Percentiles rank a stretch among this genome's conserved stretches.
Evolutionary conservation across 805 yeast species (phyloP).

Genomic region (Kurtzmaniella cleridarum): DNA sequence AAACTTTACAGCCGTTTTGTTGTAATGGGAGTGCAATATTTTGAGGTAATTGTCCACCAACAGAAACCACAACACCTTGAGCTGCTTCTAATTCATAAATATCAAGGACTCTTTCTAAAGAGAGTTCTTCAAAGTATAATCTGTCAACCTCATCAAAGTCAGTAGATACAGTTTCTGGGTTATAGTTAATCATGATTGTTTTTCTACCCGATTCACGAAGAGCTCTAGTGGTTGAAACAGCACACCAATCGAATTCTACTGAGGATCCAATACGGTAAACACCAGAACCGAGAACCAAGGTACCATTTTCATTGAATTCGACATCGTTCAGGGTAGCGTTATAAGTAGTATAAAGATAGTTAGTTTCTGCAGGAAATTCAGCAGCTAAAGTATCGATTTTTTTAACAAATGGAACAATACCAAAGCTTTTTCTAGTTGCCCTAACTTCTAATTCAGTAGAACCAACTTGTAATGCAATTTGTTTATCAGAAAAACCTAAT

Average conservation of each 20-base stretch:
- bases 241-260: slow-evolving; percentile 99
- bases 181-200: slow-evolving; percentile 94
- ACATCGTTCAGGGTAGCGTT: slow-evolving; percentile 86
- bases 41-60: slow-evolving; percentile 98
- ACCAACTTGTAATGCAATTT: slow-evolving; percentile 71
- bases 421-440: slow-evolving; percentile 70
- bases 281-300: slow-evolving; percentile 96
- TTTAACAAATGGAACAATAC: slow-evolving; percentile 89
- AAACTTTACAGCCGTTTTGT: slow-evolving; percentile 74
- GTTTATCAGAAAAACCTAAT: slow-evolving; percentile 92
- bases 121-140: slow-evolving; percentile 91
- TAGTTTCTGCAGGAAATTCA: slow-evolving; percentile 96
- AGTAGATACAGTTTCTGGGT: slow-evolving; percentile 97
- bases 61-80: slow-evolving; percentile 88
- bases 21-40: slow-evolving; percentile 88
- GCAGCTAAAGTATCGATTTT: slow-evolving; percentile 97
- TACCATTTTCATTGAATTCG: slow-evolving; percentile 81
- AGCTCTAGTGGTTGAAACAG: slow-evolving; percentile 93
- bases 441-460: slow-evolving; percentile 75
- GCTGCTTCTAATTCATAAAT: slow-evolving; percentile 90
- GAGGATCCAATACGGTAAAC: slow-evolving; percentile 98
- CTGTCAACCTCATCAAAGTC: slow-evolving; percentile 98
- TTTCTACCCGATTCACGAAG: slow-evolving; percentile 80
- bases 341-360: slow-evolving; percentile 92
- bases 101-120: slow-evolving; percentile 95